phyloP scores from a whole-genome alignment of 805 yeast genomes.

The Lipomyces yamadae region DNA sequence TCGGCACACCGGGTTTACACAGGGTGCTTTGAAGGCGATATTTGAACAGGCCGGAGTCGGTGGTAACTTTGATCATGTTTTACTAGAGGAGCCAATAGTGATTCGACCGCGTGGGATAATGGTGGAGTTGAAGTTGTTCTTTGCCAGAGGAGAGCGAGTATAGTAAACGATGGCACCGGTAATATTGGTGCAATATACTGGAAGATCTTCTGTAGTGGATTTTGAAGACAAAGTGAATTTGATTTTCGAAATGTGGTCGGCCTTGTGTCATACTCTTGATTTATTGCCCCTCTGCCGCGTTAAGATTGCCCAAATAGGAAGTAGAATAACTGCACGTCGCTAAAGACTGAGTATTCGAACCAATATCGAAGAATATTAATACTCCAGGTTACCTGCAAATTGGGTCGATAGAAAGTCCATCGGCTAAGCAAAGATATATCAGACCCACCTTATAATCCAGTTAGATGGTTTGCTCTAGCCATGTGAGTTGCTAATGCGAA shows the following conservation, averaged over 20 bases:
- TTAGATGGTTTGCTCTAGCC: no score
- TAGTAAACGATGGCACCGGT: neutral
- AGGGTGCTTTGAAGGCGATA: neutral
- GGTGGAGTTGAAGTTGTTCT: neutral
- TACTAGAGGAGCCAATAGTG: neutral
- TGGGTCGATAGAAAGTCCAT: no score
- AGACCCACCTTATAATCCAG: no score
- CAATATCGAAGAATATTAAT: neutral
- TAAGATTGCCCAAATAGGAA: neutral
- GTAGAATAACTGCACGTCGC: neutral
- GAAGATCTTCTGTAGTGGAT: neutral
- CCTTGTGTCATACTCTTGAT: neutral
- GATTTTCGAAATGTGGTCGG: neutral
- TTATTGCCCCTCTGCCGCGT: neutral
- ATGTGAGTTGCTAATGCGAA: no score
- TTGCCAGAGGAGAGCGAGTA: conserved; percentile 3
- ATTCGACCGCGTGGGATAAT: neutral
- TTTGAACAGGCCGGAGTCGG: neutral
- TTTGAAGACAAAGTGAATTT: neutral
- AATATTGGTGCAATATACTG: neutral
- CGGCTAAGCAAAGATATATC: no score
- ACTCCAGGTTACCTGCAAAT: neutral
- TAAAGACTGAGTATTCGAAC: neutral
- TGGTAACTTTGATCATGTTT: neutral
- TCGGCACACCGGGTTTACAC: neutral